Base-by-base conservation (phyloP, 1,284 basidiomycete genomes). In the Ceratobasidium papillatum region DNA sequence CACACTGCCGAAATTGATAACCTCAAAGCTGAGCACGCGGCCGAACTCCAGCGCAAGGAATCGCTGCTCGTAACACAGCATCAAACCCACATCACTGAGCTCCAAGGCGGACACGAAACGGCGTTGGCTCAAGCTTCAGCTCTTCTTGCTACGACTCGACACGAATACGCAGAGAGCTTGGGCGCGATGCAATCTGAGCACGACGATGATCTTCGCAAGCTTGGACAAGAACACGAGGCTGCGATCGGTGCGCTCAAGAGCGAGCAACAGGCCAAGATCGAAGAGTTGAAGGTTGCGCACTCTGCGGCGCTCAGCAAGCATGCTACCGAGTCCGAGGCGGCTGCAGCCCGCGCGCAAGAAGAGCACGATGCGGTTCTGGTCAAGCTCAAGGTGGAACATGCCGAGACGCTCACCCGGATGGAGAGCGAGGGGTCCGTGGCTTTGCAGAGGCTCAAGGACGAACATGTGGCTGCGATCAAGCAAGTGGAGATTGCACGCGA, bases 401-500 rank as follows among this genome's bases (percentile, higher is more conserved):
- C 56, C 2, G 54, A 71, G 30, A 22, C 52, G 2, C 66, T 76
- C n/a, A 52, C 30, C 3, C 32, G 74, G 30, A 73, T 69, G 32
- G 77, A 77, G 8, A 73, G 59, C 1, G 79, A 80, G 25, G 69
- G 75, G 38, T 52, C 76, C 34, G 41, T 66, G 14, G 76, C 64
- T 25, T 30, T 76, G 11, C 58, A 73, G 7, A 75, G 74, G 32
- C 49, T 77, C 1, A 38, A 69, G 8, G 74, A 62, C 27, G 74
- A 78, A 17, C 78, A 79, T 41, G 75, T 75, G 12, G 58, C 71
- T 0, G 69, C 72, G 30, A 68, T 94, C 54, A 87, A 90, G 59
- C 87, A 90, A 84, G 84, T 86, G 0, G 91, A 94, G 80, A 89
- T 91, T 69, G 85, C 91, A n/a, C 87, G 88, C 41, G 87, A 93